Evolutionary conservation across 257 asterid genomes (phyloP).

Genomic region (Fraxinus cuspidata): DNA sequence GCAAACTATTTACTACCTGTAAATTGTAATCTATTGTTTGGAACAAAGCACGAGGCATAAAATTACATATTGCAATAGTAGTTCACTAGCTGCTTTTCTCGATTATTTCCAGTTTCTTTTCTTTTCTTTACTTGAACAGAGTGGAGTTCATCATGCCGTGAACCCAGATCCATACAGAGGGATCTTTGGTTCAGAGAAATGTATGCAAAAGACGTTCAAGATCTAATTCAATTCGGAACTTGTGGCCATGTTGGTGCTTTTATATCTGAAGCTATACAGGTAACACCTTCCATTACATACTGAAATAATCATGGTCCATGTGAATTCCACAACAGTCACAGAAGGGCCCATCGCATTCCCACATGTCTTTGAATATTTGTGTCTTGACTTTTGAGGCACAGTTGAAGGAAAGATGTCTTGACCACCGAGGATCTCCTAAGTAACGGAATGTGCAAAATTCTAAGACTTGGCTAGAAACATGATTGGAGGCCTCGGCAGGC

Average conservation of each 20-base stretch:
- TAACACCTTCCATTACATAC: neutral
- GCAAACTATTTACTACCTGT: too few relatives aligned
- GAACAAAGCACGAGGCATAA: too few relatives aligned
- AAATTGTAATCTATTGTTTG: too few relatives aligned
- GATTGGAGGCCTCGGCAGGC: too few relatives aligned
- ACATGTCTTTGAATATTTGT: too few relatives aligned
- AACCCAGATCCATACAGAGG: slow-evolving; percentile 81
- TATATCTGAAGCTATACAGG: slow-evolving; percentile 83
- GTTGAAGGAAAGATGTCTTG: too few relatives aligned
- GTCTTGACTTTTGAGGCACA: too few relatives aligned
- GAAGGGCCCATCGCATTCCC: too few relatives aligned
- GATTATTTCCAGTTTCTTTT: neutral
- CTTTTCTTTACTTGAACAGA: slow-evolving; percentile 37
- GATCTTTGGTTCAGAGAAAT: slow-evolving; percentile 58
- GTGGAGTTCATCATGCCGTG: slow-evolving; percentile 75
- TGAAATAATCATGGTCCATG: neutral
- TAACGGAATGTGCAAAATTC: too few relatives aligned
- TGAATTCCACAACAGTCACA: neutral
- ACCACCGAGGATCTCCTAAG: too few relatives aligned
- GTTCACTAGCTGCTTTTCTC: neutral
- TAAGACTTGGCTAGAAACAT: too few relatives aligned
- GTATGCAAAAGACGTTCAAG: slow-evolving; percentile 69
- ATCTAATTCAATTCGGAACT: slow-evolving; percentile 65
- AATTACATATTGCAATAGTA: too few relatives aligned
- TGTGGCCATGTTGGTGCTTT: slow-evolving; percentile 74